Base-by-base conservation (phyloP, 768 basidiomycete genomes). In the Tylopilus rubrobrunneus region DNA sequence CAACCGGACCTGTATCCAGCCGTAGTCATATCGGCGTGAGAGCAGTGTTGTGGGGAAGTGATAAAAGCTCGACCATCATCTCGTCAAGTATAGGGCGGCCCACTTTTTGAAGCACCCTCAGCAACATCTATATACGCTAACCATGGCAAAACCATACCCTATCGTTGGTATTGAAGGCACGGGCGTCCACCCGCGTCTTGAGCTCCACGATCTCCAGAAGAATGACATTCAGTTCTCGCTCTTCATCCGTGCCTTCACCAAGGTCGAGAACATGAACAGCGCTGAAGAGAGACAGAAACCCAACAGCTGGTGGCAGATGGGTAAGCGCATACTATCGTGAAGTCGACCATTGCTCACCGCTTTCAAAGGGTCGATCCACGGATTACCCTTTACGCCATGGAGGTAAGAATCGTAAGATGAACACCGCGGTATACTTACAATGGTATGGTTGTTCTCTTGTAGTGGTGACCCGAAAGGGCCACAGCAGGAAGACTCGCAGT, bases 221-320 rank as follows among this genome's bases (percentile, higher is more conserved):
- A 55, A 55, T 5, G 27, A 55, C 9, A 51, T 57, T 10, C 51
- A 60, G 14, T 62, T 57, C 17, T 62, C 62, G 4, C 55, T 63
- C 31, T 63, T 63, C 45, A 55, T 63, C 17, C 62, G 23, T 8
- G 62, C 50, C 15, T 19, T 63, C 34, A 50, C 19, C 7, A 56
- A 43, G 1, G 14, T 62, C 47, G 23, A 25, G 2, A n/a, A 41
- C 12, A 52, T 56, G 61, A 50, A 5, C 9, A 51, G 31, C 33
- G 15, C 12, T 34, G 12, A 34, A 15, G 34, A 34, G 5, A 34
- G 34, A 34, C 34, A 34, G 34, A 61, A 53, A 2, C 60, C 60
- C 29, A 57, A 57, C 47, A 61, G 60, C 25, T 61, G 52, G 55
- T 61, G 60, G 60, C 52, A 62, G 29, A 51, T 61, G 2, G 59